Base-by-base conservation (phyloP, 345 rosid genomes). In the Bruguiera sexangula region DNA sequence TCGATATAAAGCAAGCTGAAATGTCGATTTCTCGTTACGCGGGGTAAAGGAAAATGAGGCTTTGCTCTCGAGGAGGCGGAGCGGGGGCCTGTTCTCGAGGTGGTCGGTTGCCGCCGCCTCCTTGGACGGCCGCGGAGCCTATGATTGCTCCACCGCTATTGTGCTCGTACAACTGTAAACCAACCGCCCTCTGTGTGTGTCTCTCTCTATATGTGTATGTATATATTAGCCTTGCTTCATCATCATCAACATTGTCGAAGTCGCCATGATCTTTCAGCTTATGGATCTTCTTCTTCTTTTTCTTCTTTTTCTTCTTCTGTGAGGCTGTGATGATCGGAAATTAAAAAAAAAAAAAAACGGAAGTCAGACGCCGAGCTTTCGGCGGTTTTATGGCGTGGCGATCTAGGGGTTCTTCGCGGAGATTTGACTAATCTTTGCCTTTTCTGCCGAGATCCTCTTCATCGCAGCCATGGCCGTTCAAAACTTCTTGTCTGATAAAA, bases 281-380 rank as follows among this genome's bases (percentile, higher is more conserved):
- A 0, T 43, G 16, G 48, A 39, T 2, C 0, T 10, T 37, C 43
- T 8, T 43, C 8, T 34, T 34, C 19, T 11, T 43, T 4, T 43
- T 43, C 50, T 13, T 43, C 19, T 43, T 43, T 19, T 43, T 43
- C 50, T 43, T 66, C 16, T 5, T 20, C 19, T 13, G 6, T 1
- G 30, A 10, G 62, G 61, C 70, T 67, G 10, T 56, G 62, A 54
- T 56, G 64, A 61, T 61, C 8, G 32, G 16, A 4, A 54, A 54
- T 54, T 27, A 1, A 27, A 1, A 27, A 54, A 11, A n/a, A 56
- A 9, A 0, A 13, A 57, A 1, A 26, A 57, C 3, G 10, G 13
- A 8, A 57, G 32, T 6, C 36, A 59, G 82, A 78, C 87, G 52
- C 69, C 81, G 85, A 81, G 68, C 82, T 77, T 70, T 46, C 60